Evolutionary conservation across 306 rosid genomes (phyloP).

Genomic region (Rosa rugosa): DNA sequence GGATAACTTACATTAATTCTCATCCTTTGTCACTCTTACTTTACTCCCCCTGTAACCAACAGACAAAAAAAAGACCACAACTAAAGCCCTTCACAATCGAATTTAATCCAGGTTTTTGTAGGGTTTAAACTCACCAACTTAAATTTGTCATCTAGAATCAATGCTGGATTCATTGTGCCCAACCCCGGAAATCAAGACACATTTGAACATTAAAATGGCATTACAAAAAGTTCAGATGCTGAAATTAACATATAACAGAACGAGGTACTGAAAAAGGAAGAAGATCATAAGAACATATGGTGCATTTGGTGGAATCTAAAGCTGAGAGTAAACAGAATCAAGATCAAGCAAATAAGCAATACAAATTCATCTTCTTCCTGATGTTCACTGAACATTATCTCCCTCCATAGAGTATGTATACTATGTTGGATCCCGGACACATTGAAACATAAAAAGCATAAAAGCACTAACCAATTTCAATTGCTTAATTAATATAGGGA

Average conservation of each 20-base stretch:
- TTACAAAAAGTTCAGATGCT: neutral
- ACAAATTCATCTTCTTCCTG: constrained; percentile 78
- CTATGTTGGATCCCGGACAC: neutral
- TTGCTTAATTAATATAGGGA: neutral
- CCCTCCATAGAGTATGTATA: constrained; percentile 47
- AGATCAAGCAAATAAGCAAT: constrained; percentile 50
- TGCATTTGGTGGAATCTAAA: constrained; percentile 63
- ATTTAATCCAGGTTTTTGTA: neutral
- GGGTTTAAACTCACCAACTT: constrained; percentile 56
- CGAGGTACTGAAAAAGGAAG: neutral
- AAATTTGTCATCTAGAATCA: constrained; percentile 61
- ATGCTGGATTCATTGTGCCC: constrained; percentile 66
- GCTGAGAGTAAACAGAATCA: constrained; percentile 44
- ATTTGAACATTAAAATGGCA: constrained; percentile 17
- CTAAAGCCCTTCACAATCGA: neutral
- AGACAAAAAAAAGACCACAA: neutral
- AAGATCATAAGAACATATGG: constrained; percentile 63
- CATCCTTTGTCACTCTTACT: no score
- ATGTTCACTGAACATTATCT: constrained; percentile 22
- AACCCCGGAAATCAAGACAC: constrained; percentile 49
- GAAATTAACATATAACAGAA: neutral
- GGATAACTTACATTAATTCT: neutral
- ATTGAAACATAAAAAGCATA: neutral
- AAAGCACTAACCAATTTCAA: neutral
- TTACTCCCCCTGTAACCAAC: neutral